Conservation (phyloP, 164 flowering plant species). For the Nelumbo lutea region DNA sequence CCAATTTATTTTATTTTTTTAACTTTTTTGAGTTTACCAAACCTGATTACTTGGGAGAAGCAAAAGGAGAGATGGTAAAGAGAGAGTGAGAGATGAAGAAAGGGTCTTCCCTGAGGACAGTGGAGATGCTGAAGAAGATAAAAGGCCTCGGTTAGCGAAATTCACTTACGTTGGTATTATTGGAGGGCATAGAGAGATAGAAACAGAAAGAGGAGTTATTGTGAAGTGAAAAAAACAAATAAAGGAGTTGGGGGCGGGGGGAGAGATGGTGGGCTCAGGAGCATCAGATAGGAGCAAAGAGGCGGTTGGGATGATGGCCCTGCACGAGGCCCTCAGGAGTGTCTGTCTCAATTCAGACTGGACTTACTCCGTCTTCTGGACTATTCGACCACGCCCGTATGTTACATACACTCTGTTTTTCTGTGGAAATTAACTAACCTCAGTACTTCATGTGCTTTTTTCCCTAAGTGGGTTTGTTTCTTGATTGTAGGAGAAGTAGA, state of each 20-base stretch:
- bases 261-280: constrained; percentile 89
- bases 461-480: constrained; percentile 19
- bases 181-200: background rate
- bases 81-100: constrained; percentile 10
- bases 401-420: constrained; percentile 12
- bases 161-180: background rate
- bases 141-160: constrained; percentile 9
- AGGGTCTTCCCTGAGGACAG: constrained; percentile 16
- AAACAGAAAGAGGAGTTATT: constrained; percentile 6
- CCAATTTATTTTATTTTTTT: no score
- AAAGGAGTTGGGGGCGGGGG: constrained; percentile 16
- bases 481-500: no score
- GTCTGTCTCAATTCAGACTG: constrained; percentile 93
- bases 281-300: constrained; percentile 90
- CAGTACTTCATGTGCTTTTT: background rate
- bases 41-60: constrained; percentile 22
- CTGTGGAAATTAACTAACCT: background rate
- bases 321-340: constrained; percentile 92
- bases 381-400: constrained; percentile 88
- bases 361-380: constrained; percentile 98
- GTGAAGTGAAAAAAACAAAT: constrained; percentile 19
- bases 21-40: background rate
- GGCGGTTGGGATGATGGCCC: constrained; percentile 99
- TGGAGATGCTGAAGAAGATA: constrained; percentile 17
- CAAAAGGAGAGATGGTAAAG: constrained; percentile 10